Conservation (phyloP, 1,139 yeast species). For the Zygotorulaspora mrakii region DNA sequence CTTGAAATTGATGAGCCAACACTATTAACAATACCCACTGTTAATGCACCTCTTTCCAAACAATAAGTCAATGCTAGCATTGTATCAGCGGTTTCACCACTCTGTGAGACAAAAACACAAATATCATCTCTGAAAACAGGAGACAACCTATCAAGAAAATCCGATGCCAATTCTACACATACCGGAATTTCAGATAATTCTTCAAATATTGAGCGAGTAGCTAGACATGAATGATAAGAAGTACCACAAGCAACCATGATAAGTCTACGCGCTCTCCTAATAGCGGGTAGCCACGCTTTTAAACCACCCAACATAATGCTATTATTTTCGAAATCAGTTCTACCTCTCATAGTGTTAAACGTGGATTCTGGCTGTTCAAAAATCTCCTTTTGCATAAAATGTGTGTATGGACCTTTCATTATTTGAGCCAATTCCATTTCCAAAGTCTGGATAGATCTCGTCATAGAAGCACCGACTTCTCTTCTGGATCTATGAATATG, state of each 20-base stretch:
- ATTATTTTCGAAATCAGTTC: constrained; percentile 84
- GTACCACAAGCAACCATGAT: constrained; percentile 99
- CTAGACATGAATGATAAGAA: constrained; percentile 95
- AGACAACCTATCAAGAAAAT: constrained; percentile 89
- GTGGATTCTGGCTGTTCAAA: constrained; percentile 98
- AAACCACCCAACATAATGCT: constrained; percentile 86
- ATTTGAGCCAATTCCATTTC: constrained; percentile 97
- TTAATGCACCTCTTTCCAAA: constrained; percentile 93
- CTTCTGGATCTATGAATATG: constrained; percentile 96
- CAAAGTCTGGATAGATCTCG: constrained; percentile 91
- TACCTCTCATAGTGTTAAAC: constrained; percentile 98
- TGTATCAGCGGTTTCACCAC: constrained; percentile 99
- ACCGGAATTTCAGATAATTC: constrained; percentile 97
- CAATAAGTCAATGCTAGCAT: constrained; percentile 94
- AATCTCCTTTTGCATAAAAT: constrained; percentile 98
- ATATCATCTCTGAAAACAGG: constrained; percentile 98
- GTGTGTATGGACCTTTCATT: constrained; percentile 95
- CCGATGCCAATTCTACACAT: constrained; percentile 93
- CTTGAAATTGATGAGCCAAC: constrained; percentile 97
- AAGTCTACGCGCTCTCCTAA: constrained; percentile 91
- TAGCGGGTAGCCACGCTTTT: constrained; percentile 76
- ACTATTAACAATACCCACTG: constrained; percentile 91
- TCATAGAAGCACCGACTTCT: constrained; percentile 85
- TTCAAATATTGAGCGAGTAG: constrained; percentile 93
- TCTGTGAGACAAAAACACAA: constrained; percentile 95